Conservation (phyloP, 2,329 filamentous ascomycete genomes). For the Claviceps arundinis region DNA sequence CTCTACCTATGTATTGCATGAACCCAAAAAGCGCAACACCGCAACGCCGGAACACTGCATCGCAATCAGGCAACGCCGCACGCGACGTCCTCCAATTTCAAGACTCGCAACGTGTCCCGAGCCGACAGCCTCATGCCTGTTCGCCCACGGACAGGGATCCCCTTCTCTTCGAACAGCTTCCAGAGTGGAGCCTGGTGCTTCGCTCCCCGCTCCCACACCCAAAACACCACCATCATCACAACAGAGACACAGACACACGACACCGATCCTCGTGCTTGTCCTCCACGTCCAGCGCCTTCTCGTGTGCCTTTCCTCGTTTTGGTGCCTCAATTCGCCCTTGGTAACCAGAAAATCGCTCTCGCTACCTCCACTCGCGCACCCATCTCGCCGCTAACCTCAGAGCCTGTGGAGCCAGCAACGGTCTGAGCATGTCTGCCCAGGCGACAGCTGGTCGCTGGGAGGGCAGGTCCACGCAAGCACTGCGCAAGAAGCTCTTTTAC, state of each 20-base stretch:
- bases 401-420: constrained; percentile 6
- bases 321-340: too few species aligned
- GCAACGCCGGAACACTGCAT: too few species aligned
- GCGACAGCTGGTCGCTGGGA: constrained; percentile 23
- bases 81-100: too few species aligned
- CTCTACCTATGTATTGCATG: too few species aligned
- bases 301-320: constrained; percentile 10
- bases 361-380: too few species aligned
- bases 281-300: constrained; percentile 3
- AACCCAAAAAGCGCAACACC: too few species aligned
- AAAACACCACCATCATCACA: constrained; percentile 16
- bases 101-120: too few species aligned
- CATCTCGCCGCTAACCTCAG: too few species aligned
- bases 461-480: constrained; percentile 18
- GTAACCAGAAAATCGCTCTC: too few species aligned
- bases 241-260: neutral
- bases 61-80: too few species aligned
- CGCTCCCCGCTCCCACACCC: constrained; percentile 16
- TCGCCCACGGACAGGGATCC: constrained; percentile 3
- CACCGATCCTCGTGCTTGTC: neutral
- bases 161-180: constrained; percentile 22
- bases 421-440: constrained; percentile 15
- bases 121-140: too few species aligned
- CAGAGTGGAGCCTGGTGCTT: constrained; percentile 19
- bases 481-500: constrained; percentile 34